A percentile compares a stretch with the other conserved stretches of the same genome.
phyloP scores from a whole-genome alignment of 1,284 basidiomycete species.

The Tetrapyrgos nigripes region DNA sequence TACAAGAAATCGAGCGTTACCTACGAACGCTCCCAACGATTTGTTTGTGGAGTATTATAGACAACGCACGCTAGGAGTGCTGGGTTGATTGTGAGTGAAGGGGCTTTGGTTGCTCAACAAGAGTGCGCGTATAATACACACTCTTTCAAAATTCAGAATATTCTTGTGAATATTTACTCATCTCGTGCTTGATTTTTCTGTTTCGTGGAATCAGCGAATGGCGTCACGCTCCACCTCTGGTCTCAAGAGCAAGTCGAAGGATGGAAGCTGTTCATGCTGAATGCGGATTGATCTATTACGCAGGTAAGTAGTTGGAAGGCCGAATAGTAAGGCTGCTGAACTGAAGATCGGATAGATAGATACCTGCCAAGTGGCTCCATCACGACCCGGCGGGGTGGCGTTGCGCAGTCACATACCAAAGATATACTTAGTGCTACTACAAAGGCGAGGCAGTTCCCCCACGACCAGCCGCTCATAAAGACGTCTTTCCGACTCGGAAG shows the following conservation, averaged over 20 bases:
- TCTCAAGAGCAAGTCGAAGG: conserved; percentile 11
- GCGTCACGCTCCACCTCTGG: conserved; percentile 16
- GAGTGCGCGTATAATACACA: conserved; percentile 42
- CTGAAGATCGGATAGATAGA: no score
- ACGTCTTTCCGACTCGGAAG: background rate
- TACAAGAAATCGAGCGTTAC: conserved; percentile 39
- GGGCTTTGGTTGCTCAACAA: conserved; percentile 44
- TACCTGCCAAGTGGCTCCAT: no score
- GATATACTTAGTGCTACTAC: no score
- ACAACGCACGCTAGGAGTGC: conserved; percentile 48
- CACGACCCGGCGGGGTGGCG: no score
- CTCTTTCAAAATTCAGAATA: background rate
- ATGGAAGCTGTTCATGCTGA: conserved; percentile 13
- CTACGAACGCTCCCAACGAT: conserved; percentile 39
- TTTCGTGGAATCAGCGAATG: conserved; percentile 15
- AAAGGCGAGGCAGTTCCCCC: no score
- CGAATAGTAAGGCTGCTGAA: no score
- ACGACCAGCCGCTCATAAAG: no score
- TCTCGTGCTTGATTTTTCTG: no score
- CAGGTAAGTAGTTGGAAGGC: conserved; percentile 5
- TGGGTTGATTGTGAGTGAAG: conserved; percentile 53
- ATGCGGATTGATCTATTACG: conserved; percentile 1
- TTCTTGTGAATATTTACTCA: no score
- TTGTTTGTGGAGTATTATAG: conserved; percentile 51
- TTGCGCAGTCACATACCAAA: no score